Base-by-base conservation (phyloP, 192 early-diverging fungal genomes). In the Pilaira anomala region DNA sequence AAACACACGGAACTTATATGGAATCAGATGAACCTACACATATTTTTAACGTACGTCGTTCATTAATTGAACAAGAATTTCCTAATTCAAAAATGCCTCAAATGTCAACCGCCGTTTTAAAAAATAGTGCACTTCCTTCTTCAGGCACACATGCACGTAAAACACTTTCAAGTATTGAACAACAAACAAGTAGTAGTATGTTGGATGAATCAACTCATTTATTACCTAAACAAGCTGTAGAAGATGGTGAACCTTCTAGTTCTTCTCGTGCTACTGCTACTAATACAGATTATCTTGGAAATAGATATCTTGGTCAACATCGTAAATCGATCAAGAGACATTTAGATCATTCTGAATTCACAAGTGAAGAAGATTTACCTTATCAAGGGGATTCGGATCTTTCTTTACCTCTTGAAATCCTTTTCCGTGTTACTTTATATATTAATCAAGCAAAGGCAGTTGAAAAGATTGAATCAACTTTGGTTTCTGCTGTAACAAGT, bases 391-490 rank as follows among this genome's bases (percentile, higher is more conserved):
- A 80, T 39, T 77, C 76, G 4, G 75, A 78, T 39, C 73, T 83
- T 65, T 76, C 75, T 2, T 57, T 83, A 6, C 81, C 81, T 13
- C 46, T 83, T 29, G 81, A 83, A 63, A 80, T 83, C 62, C 45
- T 78, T 9, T 76, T 75, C 52, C 69, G 73, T 12, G 25, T 83
- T 18, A 67, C 72, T 21, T 61, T 80, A 14, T 80, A 76, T 63
- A 66, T 79, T 18, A 80, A 80, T 59, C 61, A 69, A 19, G 66
- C 72, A 26, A 59, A 63, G 8, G 56, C 60, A 3, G 73, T 65
- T 16, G 60, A 40, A 12, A 77, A 64, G 52, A 77, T 79, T 46
- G 81, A 80, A 49, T 18, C 48, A 13, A 12, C 61, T 1, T 60
- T 76, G 33, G 70, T 78, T 36, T 73, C 72, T n/a, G 62, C 63